Evolutionary conservation across 192 early-diverging fungal genomes (phyloP), one percentile per base, ranked within the genome.

Genomic region (Entophlyctis helioformis): DNA sequence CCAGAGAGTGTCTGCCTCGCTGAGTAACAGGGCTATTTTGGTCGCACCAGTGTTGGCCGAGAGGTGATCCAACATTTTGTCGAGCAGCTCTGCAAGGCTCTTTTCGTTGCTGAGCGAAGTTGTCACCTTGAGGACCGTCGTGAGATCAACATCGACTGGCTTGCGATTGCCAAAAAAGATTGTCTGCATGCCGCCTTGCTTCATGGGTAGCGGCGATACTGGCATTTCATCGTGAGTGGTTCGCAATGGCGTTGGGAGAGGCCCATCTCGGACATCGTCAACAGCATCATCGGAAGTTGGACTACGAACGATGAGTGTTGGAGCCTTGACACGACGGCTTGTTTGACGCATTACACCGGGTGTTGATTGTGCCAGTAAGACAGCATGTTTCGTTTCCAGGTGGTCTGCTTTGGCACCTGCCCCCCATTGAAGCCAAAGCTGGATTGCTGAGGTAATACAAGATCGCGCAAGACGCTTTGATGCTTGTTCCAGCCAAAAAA

Each of bases 41-140:
- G 53, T 63, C 11, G 71, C 63, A 0, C 71, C 66, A 12, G 66
- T 60, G 29, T 73, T 73, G 11, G 50, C 60, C 63, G 69, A 52
- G 0, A 69, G 50, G 46, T 66, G 64, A 25, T 51, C 54, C 39
- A 73, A 42, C 28, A 69, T 62, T 39, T 64, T 69, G 23, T 50
- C 44, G 5, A 73, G 49, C 18, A 73, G 42, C 1, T 44, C 43
- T 18, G 69, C 71, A 22, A 73, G 46, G 22, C 57, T 56, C 0
- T 60, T 69, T 36, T 73, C 71, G 29, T 63, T 63, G 23, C 56
- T 60, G 34, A 73, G 49, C 15, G 63, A 59, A 28, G 69, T 59
- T 16, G 71, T 48, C n/a, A 67, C 66, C 46, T 69, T 66, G n/a
- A 66, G 38, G 1, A 66, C 56, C 24, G 71, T 73, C 18, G 59